Conservation (phyloP, 2,329 filamentous ascomycete genomes). For the Epichloe brachyelytri region DNA sequence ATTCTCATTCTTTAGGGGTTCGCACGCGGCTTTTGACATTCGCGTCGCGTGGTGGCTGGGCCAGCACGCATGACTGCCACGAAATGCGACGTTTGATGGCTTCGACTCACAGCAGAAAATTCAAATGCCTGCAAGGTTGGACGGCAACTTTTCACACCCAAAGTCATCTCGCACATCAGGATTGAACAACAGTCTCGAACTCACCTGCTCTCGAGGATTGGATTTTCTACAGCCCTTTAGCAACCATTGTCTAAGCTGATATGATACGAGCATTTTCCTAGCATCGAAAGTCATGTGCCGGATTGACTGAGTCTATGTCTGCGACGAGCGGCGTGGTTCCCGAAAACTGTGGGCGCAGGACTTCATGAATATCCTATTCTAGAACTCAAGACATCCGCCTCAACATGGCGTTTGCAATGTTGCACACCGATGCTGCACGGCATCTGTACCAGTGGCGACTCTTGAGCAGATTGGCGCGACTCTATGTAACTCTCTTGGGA, state of each 20-base stretch:
- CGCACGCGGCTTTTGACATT: not conserved
- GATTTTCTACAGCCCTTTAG: too few species aligned
- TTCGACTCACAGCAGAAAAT: not conserved
- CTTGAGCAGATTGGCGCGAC: not conserved
- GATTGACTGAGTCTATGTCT: not conserved
- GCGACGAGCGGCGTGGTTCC: not conserved
- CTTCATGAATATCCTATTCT: not conserved
- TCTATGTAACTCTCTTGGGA: not conserved
- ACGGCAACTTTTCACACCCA: not conserved
- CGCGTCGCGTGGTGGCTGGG: too few species aligned
- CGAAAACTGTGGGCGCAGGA: not conserved
- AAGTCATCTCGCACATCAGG: not conserved
- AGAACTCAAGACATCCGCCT: not conserved
- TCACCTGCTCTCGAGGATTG: too few species aligned
- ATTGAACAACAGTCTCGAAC: too few species aligned
- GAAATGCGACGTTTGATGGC: not conserved
- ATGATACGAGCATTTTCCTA: too few species aligned
- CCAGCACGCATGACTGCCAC: not conserved
- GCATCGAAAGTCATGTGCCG: not conserved
- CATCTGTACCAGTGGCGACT: not conserved
- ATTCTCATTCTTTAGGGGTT: too few species aligned
- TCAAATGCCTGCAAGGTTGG: too few species aligned
- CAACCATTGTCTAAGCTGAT: too few species aligned
- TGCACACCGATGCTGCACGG: constrained; percentile 6
- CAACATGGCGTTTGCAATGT: not conserved